Conservation (phyloP, 805 yeast genomes). For the Starmerella riodocensis region DNA sequence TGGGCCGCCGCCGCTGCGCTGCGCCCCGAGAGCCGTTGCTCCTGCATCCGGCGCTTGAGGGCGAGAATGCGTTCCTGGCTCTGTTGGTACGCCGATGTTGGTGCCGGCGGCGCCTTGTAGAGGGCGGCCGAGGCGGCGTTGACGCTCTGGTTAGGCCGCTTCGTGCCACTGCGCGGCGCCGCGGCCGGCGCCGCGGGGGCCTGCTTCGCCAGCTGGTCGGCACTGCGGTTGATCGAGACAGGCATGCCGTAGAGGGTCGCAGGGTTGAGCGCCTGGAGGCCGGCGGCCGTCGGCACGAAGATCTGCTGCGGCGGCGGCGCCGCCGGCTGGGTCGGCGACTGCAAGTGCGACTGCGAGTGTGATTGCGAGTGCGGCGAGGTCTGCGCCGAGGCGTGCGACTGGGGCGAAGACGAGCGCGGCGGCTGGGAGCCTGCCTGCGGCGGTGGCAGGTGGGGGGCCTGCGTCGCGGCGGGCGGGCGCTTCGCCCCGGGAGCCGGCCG, state of each 20-base stretch:
- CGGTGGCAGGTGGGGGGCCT: no score
- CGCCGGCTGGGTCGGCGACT: neutral
- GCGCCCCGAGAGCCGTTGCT: slow-evolving; percentile 8
- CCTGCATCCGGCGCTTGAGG: slow-evolving; percentile 19
- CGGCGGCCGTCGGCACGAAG: slow-evolving; percentile 18
- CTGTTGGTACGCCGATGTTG: slow-evolving; percentile 18
- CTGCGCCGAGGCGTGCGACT: neutral
- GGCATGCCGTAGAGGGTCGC: slow-evolving; percentile 20
- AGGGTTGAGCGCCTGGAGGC: slow-evolving; percentile 19
- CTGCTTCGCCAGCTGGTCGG: neutral
- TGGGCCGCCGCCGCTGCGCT: neutral
- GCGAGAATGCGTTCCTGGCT: slow-evolving; percentile 21
- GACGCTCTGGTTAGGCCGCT: neutral
- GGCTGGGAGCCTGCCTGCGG: neutral
- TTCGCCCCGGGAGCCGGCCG: neutral
- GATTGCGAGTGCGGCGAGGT: neutral
- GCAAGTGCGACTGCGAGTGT: no score
- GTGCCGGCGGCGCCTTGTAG: slow-evolving; percentile 8
- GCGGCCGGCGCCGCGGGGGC: neutral
- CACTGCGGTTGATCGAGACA: neutral
- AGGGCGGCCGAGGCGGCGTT: slow-evolving; percentile 16
- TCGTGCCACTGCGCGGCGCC: neutral
- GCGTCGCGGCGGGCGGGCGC: no score
- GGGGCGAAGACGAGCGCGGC: neutral
- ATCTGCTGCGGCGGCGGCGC: slow-evolving; percentile 2